phyloP scores from a whole-genome alignment of 441 rosid genomes.

The Biscutella auriculata region DNA sequence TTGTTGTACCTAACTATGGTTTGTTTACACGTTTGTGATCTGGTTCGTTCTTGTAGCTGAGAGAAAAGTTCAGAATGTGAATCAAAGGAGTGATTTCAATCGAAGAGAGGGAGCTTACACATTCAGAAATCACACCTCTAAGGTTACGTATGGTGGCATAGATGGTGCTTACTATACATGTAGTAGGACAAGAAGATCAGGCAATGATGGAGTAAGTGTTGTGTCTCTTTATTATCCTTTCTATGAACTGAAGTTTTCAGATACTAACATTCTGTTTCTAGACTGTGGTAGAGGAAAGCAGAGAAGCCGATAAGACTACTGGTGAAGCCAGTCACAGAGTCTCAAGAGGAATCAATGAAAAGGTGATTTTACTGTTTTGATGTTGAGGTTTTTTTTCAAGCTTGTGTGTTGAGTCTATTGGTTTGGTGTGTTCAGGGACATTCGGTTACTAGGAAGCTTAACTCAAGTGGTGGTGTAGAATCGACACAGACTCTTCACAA shows the following conservation, averaged over 20 bases:
- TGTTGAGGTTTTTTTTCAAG: too few species aligned
- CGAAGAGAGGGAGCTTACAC: conserved; percentile 22
- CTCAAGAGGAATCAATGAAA: conserved; percentile 70
- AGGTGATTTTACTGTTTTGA: conserved; percentile 28
- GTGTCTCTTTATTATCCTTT: neutral
- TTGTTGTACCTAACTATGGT: neutral
- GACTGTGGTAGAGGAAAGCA: conserved; percentile 71
- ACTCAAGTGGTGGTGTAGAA: conserved; percentile 63
- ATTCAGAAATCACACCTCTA: conserved; percentile 34
- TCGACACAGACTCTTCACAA: conserved; percentile 69
- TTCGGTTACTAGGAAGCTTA: conserved; percentile 63
- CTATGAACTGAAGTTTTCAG: neutral
- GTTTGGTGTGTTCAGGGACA: conserved; percentile 46
- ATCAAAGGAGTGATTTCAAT: conserved; percentile 18
- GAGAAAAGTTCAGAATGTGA: conserved; percentile 25
- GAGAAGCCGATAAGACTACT: conserved; percentile 63
- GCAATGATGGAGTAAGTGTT: conserved; percentile 55
- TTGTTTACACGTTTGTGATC: neutral
- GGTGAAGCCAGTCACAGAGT: conserved; percentile 76
- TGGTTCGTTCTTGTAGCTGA: conserved; percentile 23
- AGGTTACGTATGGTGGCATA: conserved; percentile 67
- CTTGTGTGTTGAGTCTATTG: neutral
- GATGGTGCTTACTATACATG: conserved; percentile 78
- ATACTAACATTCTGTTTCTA: conserved; percentile 18
- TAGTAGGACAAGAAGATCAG: conserved; percentile 45